Evolutionary conservation across 2,329 filamentous ascomycete species (phyloP).

Genomic region (Knoxdaviesia proteae): DNA sequence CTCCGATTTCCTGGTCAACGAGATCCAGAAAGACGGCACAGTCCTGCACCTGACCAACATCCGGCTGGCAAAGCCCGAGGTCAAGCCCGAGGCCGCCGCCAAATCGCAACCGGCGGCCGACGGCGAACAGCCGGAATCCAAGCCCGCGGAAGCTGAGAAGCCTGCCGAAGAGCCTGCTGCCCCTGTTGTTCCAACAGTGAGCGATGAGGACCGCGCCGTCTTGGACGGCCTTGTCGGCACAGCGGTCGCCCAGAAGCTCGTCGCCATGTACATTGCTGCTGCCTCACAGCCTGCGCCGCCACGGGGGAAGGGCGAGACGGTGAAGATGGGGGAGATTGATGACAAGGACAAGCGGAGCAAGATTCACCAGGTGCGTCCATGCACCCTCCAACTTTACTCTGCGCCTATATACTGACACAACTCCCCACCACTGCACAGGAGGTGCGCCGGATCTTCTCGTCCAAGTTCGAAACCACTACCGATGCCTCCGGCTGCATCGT

Average conservation of each 20-base stretch:
- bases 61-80: background rate
- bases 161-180: slow-evolving; percentile 10
- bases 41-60: slow-evolving; percentile 45
- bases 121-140: slow-evolving; percentile 5
- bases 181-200: slow-evolving; percentile 7
- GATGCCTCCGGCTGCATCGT: slow-evolving; percentile 35
- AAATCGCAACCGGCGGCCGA: slow-evolving; percentile 1
- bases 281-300: slow-evolving; percentile 10
- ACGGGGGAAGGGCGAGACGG: slow-evolving; percentile 11
- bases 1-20: slow-evolving; percentile 83
- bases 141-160: slow-evolving; percentile 9
- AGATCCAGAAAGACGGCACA: slow-evolving; percentile 55
- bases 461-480: slow-evolving; percentile 57
- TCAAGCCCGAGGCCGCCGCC: background rate
- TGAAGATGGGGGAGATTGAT: slow-evolving; percentile 19
- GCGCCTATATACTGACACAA: background rate
- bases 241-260: slow-evolving; percentile 17
- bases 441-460: slow-evolving; percentile 63
- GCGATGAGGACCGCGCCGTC: slow-evolving; percentile 13
- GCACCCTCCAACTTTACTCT: background rate
- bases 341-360: slow-evolving; percentile 24
- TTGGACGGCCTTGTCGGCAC: slow-evolving; percentile 19
- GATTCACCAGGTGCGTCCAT: slow-evolving; percentile 23
- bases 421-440: slow-evolving; percentile 10
- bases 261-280: slow-evolving; percentile 18